phyloP scores from a whole-genome alignment of 2,329 filamentous ascomycete species.

The Curvularia sp. region DNA sequence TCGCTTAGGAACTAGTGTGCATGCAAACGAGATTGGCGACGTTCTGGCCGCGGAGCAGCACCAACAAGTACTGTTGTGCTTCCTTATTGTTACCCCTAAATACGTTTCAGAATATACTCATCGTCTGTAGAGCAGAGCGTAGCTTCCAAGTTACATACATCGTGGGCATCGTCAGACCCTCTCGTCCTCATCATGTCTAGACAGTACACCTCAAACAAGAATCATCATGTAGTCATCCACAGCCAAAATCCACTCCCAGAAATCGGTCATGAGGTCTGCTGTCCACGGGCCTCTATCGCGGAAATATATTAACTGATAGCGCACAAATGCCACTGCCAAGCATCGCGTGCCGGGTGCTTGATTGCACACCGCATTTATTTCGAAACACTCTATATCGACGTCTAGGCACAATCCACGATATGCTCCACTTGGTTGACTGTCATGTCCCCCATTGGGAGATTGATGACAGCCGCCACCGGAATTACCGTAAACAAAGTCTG shows the following conservation, averaged over 20 bases:
- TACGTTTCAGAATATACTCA: neutral
- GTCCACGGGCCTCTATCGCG: conserved; percentile 20
- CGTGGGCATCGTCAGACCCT: neutral
- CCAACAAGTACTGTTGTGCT: neutral
- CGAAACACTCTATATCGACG: conserved; percentile 21
- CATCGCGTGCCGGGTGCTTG: conserved; percentile 11
- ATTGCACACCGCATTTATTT: conserved; percentile 22
- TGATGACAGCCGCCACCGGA: conserved; percentile 4
- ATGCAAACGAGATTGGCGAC: conserved; percentile 7
- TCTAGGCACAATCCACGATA: neutral
- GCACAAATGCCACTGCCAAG: conserved; percentile 20
- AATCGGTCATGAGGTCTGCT: conserved; percentile 17
- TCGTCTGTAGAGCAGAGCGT: neutral
- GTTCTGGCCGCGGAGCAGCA: neutral
- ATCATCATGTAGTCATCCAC: neutral
- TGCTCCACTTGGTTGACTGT: neutral
- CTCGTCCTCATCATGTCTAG: neutral
- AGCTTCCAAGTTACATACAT: neutral
- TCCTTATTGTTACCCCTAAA: neutral
- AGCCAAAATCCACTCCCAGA: conserved; percentile 10
- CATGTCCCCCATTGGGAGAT: neutral
- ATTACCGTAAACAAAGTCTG: conserved; percentile 9
- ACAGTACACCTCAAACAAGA: neutral
- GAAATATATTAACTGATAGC: conserved; percentile 26
- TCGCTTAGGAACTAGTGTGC: neutral